Conservation (phyloP, 1,139 yeast species). For the Yamadazyma mexicana region DNA sequence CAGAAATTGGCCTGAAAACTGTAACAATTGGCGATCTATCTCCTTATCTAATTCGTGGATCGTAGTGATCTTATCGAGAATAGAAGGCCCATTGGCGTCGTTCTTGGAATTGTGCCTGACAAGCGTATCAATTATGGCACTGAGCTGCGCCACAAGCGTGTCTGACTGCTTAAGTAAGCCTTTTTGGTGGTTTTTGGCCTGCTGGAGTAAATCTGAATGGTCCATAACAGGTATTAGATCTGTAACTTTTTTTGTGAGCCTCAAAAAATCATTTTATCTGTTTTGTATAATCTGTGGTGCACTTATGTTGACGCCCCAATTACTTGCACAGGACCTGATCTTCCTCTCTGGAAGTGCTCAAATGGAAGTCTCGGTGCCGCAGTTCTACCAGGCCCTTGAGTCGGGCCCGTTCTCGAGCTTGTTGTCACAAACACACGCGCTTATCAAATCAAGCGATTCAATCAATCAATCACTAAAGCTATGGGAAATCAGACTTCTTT, state of each 20-base stretch:
- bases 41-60: conserved; percentile 41
- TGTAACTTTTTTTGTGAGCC: neutral
- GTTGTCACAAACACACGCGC: conserved; percentile 11
- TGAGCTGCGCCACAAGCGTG: conserved; percentile 29
- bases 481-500: conserved; percentile 41
- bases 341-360: conserved; percentile 1
- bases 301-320: conserved; percentile 4
- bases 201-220: conserved; percentile 31
- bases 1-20: conserved; percentile 26
- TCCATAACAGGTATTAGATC: too few relatives aligned
- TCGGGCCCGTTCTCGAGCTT: neutral
- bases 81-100: conserved; percentile 24
- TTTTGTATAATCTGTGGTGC: too few relatives aligned
- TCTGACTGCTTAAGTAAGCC: conserved; percentile 29
- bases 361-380: neutral
- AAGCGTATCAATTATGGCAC: conserved; percentile 23
- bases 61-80: conserved; percentile 45
- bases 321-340: conserved; percentile 3
- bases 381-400: neutral
- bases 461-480: conserved; percentile 19
- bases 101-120: conserved; percentile 27
- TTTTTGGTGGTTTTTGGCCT: conserved; percentile 39
- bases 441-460: conserved; percentile 14
- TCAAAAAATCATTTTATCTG: neutral
- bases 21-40: conserved; percentile 37